Base-by-base conservation (phyloP, 495 filamentous ascomycete genomes). In the Penicillium diatomitis region DNA sequence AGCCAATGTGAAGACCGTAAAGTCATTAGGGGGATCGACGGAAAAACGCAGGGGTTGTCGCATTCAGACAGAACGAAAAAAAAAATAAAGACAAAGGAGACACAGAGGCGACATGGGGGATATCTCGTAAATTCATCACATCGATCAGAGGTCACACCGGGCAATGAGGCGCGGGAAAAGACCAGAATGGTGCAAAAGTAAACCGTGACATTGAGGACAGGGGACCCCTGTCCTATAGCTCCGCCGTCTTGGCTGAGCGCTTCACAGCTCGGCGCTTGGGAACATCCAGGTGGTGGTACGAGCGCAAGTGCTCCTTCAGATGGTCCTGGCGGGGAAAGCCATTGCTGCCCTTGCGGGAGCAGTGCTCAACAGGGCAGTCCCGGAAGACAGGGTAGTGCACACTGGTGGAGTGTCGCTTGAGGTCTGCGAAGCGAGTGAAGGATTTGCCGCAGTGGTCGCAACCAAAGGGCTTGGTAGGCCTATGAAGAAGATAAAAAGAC, bases 301-400 rank as follows among this genome's bases (percentile, higher is more conserved):
- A 81, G 29, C 88, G 80, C 20, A 90, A 64, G 61, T 96, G 90
- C 66, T 96, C 90, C 52, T 86, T 84, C 3, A 94, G 75, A 53
- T 96, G 95, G 66, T 95, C 90, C 47, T 84, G 80, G 2, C 90
- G 80, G 10, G 86, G 85, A 62, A 96, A 96, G 2, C 87, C 88
- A 53, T 84, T 79, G 58, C 78, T 81, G 0, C 75, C 77, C 61
- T 85, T 84, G 9, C 89, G 83, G 58, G 88, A 87, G 72, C 90
- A 96, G 61, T 83, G 79, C n/a, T 66, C 55, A 49, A 87, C 78
- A 0, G 88, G 87, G 53, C 90, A 96, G 63, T 84, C 79, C 39
- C 88, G 76, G 41, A 81, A 77, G 46, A 87, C 81, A 7, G 70
- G 70, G 45, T 68, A 66, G 54, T 82, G 79, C 7, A 75, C 72